Evolutionary conservation across 202 grass and related monocot species (phyloP).

Genomic region (Elaeis oleifera): DNA sequence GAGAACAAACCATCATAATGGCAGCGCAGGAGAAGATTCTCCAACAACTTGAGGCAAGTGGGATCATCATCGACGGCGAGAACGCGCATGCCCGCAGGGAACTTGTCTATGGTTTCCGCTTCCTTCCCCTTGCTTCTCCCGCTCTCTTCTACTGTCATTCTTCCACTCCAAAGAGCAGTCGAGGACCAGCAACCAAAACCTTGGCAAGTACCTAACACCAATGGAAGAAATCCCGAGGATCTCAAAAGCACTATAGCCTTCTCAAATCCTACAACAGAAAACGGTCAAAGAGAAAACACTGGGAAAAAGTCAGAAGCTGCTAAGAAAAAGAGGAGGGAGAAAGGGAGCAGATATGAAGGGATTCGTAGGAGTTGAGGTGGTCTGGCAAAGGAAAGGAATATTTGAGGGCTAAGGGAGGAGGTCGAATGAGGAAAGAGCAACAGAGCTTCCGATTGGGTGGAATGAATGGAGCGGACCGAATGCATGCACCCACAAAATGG

Average conservation of each 20-base stretch:
- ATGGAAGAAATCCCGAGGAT: not conserved
- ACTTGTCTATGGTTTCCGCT: constrained; percentile 9
- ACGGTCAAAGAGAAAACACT: not conserved
- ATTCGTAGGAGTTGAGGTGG: not conserved
- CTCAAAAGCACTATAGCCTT: not conserved
- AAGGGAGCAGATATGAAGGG: not conserved
- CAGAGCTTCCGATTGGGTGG: too few relatives aligned
- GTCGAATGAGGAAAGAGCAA: not conserved
- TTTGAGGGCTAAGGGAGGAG: not conserved
- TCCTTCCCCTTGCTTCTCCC: constrained; percentile 25
- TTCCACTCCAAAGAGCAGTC: constrained; percentile 13
- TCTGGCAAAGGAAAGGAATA: not conserved
- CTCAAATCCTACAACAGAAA: not conserved
- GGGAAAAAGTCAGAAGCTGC: constrained; percentile 1
- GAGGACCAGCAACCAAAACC: not conserved
- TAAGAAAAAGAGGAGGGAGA: constrained; percentile 1
- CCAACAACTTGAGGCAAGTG: constrained; percentile 32
- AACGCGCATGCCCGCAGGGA: constrained; percentile 44
- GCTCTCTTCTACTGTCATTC: constrained; percentile 42
- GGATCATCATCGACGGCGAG: constrained; percentile 55
- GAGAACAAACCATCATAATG: constrained; percentile 45
- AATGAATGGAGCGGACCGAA: not conserved
- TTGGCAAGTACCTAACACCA: not conserved
- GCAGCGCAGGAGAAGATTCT: constrained; percentile 48
- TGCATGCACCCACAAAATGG: constrained; percentile 35